Evolutionary conservation across 2,329 filamentous ascomycete genomes (phyloP).

Genomic region (Penicillium palitans): DNA sequence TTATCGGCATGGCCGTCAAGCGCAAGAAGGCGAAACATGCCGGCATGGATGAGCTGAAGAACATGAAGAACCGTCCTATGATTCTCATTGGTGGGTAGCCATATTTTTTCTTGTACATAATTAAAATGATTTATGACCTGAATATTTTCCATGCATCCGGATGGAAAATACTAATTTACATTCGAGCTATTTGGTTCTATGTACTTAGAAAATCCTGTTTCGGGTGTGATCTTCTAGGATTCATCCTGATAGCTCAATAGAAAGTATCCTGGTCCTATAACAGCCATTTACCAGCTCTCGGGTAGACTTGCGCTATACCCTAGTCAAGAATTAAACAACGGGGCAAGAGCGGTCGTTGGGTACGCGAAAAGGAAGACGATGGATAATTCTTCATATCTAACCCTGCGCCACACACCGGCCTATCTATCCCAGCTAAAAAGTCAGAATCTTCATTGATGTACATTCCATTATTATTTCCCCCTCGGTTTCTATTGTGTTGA

Average conservation of each 20-base stretch:
- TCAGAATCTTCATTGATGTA: no score
- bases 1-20: slow-evolving; percentile 90
- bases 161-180: no score
- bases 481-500: no score
- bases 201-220: neutral
- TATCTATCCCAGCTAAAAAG: no score
- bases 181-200: neutral
- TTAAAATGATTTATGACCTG: neutral
- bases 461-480: no score
- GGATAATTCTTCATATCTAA: no score
- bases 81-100: slow-evolving; percentile 99
- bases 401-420: no score
- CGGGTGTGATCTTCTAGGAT: no score
- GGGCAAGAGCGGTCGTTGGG: slow-evolving; percentile 78
- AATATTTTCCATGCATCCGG: no score
- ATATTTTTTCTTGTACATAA: slow-evolving; percentile 19
- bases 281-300: no score
- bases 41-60: slow-evolving; percentile 84
- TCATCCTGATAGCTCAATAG: no score
- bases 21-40: slow-evolving; percentile 95
- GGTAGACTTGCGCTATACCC: slow-evolving; percentile 18
- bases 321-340: slow-evolving; percentile 63
- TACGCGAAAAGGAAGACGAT: slow-evolving; percentile 26
- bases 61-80: slow-evolving; percentile 98
- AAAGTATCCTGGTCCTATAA: no score